Conservation (phyloP, 768 basidiomycete genomes). For the Clitopilus passeckerianus region DNA sequence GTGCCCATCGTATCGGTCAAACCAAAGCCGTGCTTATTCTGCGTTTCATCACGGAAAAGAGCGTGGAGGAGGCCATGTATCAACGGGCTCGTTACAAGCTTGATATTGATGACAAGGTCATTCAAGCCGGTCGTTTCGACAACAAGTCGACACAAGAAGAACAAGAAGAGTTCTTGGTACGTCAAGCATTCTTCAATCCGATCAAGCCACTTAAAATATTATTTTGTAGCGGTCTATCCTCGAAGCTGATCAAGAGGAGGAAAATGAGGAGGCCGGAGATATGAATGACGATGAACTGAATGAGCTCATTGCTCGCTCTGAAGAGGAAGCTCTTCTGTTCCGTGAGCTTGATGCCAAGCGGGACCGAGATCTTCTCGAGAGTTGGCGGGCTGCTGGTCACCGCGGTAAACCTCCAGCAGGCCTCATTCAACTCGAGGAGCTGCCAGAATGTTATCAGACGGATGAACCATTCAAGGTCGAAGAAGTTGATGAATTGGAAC, state of each 20-base stretch:
- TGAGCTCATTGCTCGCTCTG: constrained; percentile 81
- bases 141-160: constrained; percentile 98
- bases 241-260: constrained; percentile 86
- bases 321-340: constrained; percentile 75
- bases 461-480: constrained; percentile 72
- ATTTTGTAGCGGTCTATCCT: constrained; percentile 73
- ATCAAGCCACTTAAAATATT: constrained; percentile 3
- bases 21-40: constrained; percentile 97
- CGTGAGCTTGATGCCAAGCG: constrained; percentile 79
- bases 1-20: constrained; percentile 99
- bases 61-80: constrained; percentile 97
- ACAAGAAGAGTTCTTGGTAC: constrained; percentile 89
- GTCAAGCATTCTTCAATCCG: constrained; percentile 18
- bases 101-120: constrained; percentile 98
- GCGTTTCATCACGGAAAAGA: constrained; percentile 96
- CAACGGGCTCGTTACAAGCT: constrained; percentile 93
- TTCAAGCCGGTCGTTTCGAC: constrained; percentile 98
- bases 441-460: constrained; percentile 87
- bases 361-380: constrained; percentile 56
- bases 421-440: constrained; percentile 83
- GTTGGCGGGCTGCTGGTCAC: constrained; percentile 71
- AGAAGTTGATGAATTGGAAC: constrained; percentile 56
- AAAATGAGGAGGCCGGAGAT: constrained; percentile 85
- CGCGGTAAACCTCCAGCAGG: constrained; percentile 72
- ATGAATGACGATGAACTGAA: constrained; percentile 96